Percentiles rank a stretch among this genome's conserved stretches.
phyloP scores from a whole-genome alignment of 2,329 filamentous ascomycete genomes.

The Aotearoamyces nothofagi region DNA sequence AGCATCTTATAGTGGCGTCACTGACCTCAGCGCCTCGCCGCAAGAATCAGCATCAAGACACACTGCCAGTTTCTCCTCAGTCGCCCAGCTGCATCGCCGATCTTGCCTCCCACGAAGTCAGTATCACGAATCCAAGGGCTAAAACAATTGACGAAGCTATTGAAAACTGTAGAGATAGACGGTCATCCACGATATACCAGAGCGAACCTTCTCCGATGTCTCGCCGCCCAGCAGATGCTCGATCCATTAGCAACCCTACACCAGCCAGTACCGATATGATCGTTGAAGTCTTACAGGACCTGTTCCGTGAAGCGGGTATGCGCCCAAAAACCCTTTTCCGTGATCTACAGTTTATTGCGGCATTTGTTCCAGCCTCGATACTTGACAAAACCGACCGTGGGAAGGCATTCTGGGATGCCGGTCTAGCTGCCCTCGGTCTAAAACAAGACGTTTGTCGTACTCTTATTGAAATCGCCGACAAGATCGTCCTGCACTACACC shows the following conservation, averaged over 20 bases:
- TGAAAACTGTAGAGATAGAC: constrained; percentile 53
- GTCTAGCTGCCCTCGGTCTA: constrained; percentile 72
- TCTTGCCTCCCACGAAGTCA: constrained; percentile 14
- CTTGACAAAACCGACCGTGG: constrained; percentile 47
- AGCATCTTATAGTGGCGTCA: constrained; percentile 67
- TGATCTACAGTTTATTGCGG: constrained; percentile 56
- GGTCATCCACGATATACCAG: constrained; percentile 37
- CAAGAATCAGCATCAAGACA: constrained; percentile 12
- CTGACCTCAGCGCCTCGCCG: constrained; percentile 35
- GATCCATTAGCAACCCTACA: constrained; percentile 15
- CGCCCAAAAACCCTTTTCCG: constrained; percentile 72
- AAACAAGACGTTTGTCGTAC: constrained; percentile 79
- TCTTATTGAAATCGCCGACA: constrained; percentile 48
- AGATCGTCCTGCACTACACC: constrained; percentile 53
- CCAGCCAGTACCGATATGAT: constrained; percentile 32
- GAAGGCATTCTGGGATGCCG: constrained; percentile 73
- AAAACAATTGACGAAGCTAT: constrained; percentile 50
- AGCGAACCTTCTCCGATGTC: constrained; percentile 42
- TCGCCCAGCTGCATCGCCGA: constrained; percentile 36
- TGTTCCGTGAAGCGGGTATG: constrained; percentile 52
- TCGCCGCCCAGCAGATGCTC: constrained; percentile 58
- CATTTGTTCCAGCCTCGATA: constrained; percentile 43
- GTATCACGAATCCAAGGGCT: constrained; percentile 19
- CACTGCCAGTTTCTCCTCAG: constrained; percentile 23
- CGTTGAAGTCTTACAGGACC: constrained; percentile 46